These are phyloP conservation scores for Neocucurbitaria cava DNA, from an alignment of 2,329 filamentous ascomycete species.

Conservation along the genomic window DNA sequence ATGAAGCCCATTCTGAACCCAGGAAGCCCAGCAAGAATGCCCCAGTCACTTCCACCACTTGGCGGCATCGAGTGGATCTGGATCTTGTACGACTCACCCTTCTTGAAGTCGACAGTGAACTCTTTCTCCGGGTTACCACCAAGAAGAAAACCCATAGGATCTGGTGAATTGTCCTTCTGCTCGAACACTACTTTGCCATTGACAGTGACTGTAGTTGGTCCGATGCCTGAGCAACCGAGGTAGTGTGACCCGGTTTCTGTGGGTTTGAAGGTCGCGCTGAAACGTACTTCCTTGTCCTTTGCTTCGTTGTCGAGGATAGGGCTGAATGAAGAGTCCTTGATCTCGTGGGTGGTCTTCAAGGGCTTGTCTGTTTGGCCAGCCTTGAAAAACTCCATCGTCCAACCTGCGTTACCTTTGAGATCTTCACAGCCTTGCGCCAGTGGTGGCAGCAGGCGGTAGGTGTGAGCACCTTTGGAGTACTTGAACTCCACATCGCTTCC, in stretches of 20 bases:
- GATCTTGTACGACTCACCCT: constrained; percentile 66
- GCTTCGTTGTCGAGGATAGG: constrained; percentile 31
- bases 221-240: constrained; percentile 43
- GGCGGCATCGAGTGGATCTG: constrained; percentile 66
- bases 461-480: constrained; percentile 43
- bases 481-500: constrained; percentile 40
- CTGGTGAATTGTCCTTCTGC: constrained; percentile 58
- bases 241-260: constrained; percentile 38
- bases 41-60: constrained; percentile 57
- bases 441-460: constrained; percentile 43
- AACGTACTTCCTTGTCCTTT: constrained; percentile 32
- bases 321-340: constrained; percentile 35
- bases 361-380: constrained; percentile 30
- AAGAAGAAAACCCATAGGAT: constrained; percentile 71
- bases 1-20: constrained; percentile 47
- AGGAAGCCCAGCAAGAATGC: constrained; percentile 39
- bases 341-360: constrained; percentile 26
- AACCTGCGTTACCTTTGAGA: constrained; percentile 36
- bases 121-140: constrained; percentile 69
- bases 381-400: constrained; percentile 40
- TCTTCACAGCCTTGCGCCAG: constrained; percentile 36
- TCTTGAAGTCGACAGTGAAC: constrained; percentile 64
- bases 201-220: constrained; percentile 38
- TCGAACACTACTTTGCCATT: constrained; percentile 37
- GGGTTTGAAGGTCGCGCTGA: constrained; percentile 34